phyloP scores from a whole-genome alignment of 2,329 filamentous ascomycete species.

The Penicillium sp. region DNA sequence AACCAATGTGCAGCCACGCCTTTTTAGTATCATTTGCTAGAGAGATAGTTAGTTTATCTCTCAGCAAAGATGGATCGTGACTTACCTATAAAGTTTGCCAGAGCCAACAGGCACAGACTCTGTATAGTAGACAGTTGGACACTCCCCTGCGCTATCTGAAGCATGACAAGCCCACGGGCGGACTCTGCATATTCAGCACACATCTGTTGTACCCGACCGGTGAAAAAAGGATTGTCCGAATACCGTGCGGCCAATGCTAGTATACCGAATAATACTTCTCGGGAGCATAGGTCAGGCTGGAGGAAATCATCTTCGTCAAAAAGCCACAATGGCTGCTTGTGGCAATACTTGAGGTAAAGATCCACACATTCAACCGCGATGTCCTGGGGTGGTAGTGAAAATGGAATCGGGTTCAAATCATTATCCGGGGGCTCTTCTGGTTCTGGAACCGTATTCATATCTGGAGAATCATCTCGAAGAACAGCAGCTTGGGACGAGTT shows the following conservation, averaged over 20 bases:
- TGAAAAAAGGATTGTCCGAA: not conserved
- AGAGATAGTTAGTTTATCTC: not conserved
- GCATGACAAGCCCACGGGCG: constrained; percentile 41
- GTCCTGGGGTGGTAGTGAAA: not conserved
- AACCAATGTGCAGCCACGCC: constrained; percentile 53
- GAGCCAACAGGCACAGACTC: constrained; percentile 52
- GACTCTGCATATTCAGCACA: constrained; percentile 39
- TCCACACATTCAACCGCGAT: constrained; percentile 19
- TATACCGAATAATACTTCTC: constrained; percentile 21
- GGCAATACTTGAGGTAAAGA: constrained; percentile 37
- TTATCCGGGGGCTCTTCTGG: not conserved
- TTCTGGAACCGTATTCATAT: not conserved
- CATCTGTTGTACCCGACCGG: constrained; percentile 20
- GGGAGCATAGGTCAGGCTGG: constrained; percentile 17
- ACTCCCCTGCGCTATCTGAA: constrained; percentile 51
- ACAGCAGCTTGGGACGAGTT: constrained; percentile 5
- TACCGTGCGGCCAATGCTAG: not conserved
- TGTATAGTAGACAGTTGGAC: constrained; percentile 53
- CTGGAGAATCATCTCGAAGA: not conserved
- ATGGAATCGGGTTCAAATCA: not conserved
- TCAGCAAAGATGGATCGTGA: not conserved
- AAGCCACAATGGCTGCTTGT: constrained; percentile 40
- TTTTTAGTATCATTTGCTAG: constrained; percentile 51
- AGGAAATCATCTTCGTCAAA: constrained; percentile 31
- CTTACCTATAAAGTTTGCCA: constrained; percentile 52